These are phyloP conservation scores for Vanrija sp. DNA, from an alignment of 1,284 basidiomycete genomes.

Conservation along the genomic window DNA sequence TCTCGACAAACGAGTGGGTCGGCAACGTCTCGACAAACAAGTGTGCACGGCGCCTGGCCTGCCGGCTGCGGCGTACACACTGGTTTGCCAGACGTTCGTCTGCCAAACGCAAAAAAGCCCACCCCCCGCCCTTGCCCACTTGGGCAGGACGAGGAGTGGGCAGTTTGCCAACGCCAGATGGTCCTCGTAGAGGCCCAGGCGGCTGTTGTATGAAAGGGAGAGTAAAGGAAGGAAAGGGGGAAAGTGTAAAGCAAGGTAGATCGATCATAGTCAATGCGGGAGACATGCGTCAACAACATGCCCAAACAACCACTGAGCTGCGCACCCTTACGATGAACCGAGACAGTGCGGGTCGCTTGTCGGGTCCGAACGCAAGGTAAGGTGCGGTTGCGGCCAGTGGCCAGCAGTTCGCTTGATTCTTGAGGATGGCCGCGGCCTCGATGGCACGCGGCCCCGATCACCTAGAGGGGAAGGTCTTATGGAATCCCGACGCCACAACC, in stretches of 20 bases:
- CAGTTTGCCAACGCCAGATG: slow-evolving; percentile 18
- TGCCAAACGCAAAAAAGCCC: slow-evolving; percentile 24
- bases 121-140: slow-evolving; percentile 7
- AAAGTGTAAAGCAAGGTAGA: slow-evolving; percentile 5
- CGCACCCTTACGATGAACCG: slow-evolving; percentile 21
- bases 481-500: slow-evolving; percentile 25
- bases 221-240: background rate
- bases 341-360: background rate
- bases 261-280: slow-evolving; percentile 2
- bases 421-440: background rate
- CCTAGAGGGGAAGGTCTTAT: background rate
- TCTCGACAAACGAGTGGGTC: background rate
- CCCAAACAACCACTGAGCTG: slow-evolving; percentile 8
- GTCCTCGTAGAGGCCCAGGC: slow-evolving; percentile 18
- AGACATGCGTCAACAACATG: slow-evolving; percentile 22
- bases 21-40: background rate
- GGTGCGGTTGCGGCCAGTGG: background rate
- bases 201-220: slow-evolving; percentile 16
- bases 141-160: slow-evolving; percentile 10
- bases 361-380: slow-evolving; percentile 9
- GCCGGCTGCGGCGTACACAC: background rate
- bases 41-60: background rate
- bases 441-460: background rate
- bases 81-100: background rate
- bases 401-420: background rate